Conservation (phyloP, 116 monocot species). For the Phalaenopsis hybrid region DNA sequence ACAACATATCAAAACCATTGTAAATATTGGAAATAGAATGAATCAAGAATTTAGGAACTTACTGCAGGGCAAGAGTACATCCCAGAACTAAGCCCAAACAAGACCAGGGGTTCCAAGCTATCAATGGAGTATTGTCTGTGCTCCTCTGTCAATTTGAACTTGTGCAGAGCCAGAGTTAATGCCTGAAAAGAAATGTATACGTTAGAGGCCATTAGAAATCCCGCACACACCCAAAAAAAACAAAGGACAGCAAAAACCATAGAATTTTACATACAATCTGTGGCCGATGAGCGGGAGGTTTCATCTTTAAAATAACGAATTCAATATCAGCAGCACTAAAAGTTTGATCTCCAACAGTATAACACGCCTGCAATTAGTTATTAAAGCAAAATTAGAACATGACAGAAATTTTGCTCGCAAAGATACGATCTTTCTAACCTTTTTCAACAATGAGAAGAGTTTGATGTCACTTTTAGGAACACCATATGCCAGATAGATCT, state of each 20-base stretch:
- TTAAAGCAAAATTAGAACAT: background rate
- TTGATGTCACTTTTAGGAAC: slow-evolving; percentile 72
- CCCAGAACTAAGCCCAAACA: slow-evolving; percentile 79
- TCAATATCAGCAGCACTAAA: slow-evolving; percentile 82
- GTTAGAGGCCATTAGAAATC: slow-evolving; percentile 8
- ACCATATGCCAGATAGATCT: slow-evolving; percentile 91
- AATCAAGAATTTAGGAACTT: slow-evolving; percentile 14
- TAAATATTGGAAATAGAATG: background rate
- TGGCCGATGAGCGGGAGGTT: slow-evolving; percentile 67
- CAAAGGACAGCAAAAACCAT: background rate
- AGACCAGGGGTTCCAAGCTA: slow-evolving; percentile 44
- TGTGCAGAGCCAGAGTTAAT: slow-evolving; percentile 60
- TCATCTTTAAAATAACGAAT: slow-evolving; percentile 77
- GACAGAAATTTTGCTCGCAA: background rate
- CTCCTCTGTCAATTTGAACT: slow-evolving; percentile 57
- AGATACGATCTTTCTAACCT: slow-evolving; percentile 24
- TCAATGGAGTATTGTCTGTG: slow-evolving; percentile 49
- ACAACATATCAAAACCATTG: too few species aligned
- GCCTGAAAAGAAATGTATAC: slow-evolving; percentile 30
- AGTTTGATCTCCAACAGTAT: slow-evolving; percentile 66
- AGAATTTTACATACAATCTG: slow-evolving; percentile 49
- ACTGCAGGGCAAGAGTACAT: slow-evolving; percentile 87
- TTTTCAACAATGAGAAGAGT: slow-evolving; percentile 77
- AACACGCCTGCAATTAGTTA: slow-evolving; percentile 51
- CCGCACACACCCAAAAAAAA: background rate